phyloP scores from a whole-genome alignment of 208 protist genomes.

The Wallacemonas sp. region DNA sequence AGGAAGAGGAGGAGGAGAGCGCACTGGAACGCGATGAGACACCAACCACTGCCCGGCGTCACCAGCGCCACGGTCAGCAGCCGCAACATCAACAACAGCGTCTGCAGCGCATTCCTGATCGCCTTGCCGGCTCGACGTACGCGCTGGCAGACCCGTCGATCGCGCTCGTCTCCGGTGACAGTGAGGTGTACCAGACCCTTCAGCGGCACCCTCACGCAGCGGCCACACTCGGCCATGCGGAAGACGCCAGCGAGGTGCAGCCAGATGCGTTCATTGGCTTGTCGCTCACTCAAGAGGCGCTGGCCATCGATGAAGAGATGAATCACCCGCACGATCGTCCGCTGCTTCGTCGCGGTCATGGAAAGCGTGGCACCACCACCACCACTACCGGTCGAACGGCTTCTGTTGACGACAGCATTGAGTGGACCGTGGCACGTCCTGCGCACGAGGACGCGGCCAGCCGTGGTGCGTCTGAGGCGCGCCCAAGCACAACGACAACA shows the following conservation, averaged over 20 bases:
- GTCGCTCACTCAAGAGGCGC: constrained; percentile 3
- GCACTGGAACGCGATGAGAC: neutral
- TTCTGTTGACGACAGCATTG: neutral
- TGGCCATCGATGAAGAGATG: neutral
- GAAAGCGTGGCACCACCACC: too few relatives aligned
- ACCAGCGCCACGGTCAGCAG: neutral
- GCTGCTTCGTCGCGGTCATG: too few relatives aligned
- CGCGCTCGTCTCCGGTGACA: constrained; percentile 9
- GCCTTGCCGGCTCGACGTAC: neutral
- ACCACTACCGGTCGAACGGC: too few relatives aligned
- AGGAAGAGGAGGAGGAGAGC: constrained; percentile 24
- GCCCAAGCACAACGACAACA: too few relatives aligned
- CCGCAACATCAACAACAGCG: too few relatives aligned
- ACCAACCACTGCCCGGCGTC: too few relatives aligned
- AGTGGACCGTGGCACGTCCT: neutral
- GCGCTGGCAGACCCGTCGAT: neutral
- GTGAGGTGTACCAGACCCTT: neutral
- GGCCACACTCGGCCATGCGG: constrained; percentile 14
- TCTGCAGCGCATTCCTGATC: too few relatives aligned
- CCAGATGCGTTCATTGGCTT: neutral
- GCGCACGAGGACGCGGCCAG: neutral
- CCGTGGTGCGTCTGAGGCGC: too few relatives aligned
- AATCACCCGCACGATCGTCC: neutral
- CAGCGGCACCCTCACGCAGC: neutral
- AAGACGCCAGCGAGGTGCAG: constrained; percentile 16